Evolutionary conservation across 2,329 filamentous ascomycete genomes (phyloP), one percentile per base, ranked within the genome.

Genomic region (Pseudogymnoascus sp.): DNA sequence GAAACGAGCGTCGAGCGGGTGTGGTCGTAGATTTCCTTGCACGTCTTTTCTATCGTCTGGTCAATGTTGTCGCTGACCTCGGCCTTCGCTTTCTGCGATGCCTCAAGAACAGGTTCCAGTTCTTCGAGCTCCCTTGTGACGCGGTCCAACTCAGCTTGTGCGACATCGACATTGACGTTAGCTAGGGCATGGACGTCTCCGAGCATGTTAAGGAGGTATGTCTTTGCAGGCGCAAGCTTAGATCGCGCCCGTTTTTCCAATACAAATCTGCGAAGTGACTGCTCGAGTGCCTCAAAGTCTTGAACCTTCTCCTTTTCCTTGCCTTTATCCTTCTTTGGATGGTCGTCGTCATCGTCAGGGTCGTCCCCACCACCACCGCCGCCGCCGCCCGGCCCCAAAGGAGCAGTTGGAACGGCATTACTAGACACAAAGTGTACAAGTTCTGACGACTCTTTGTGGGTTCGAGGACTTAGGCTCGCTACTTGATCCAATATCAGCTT

Each of bases 391-490:
- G 81, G 78, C 14, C 83, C 80, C 0, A 82, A 76, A 8, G 86
- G 83, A 0, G 81, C 82, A 62, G 90, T 87, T 0, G 93, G 93
- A 64, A 99, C 90, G 3, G 93, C 93, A 73, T 97, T 96, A 73
- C 93, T 97, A 1, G 95, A 97, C 2, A 99, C 95, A 69, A 99
- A 99, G 73, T 99, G 95, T 3, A 99, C 95, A 6, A 99, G 81
- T 72, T 99, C 95, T 1, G 87, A 84, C 0, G 92, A 88, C 72
- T 99, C 95, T 73, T 97, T 97, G 80, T 87, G 89, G 0, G 95
- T 99, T 61, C 88, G 87, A 2, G 93, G 95, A 72, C 93, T 97
- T n/a, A 99, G 81, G 26, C 86, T 86, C 59, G 84, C 81, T 14
- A 99, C 87, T 75, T 97, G 93, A 70, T 97, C 92, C 64, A 99